A percentile compares a stretch with the other conserved stretches of the same genome.
These are phyloP conservation scores for Opeltia flavorubescens DNA, from an alignment of 495 filamentous ascomycete genomes.

Conservation along the genomic window DNA sequence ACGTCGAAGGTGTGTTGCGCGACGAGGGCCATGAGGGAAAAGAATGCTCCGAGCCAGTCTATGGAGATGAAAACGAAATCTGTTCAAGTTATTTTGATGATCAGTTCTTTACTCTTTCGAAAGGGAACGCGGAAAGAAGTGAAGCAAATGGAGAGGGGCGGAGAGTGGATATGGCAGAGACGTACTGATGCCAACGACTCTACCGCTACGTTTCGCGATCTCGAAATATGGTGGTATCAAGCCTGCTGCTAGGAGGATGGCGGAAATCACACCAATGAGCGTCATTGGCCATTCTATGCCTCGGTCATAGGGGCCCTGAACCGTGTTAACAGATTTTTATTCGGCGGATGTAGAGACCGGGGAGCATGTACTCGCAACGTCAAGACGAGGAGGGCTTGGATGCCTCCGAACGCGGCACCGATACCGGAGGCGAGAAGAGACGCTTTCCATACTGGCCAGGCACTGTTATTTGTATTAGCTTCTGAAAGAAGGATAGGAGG, in stretches of 20 bases:
- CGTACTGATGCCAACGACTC: slow-evolving; percentile 54
- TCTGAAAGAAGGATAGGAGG: slow-evolving; percentile 2
- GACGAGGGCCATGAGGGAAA: slow-evolving; percentile 59
- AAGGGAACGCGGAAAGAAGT: too few species aligned
- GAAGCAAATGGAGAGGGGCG: too few species aligned
- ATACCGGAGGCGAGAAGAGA: slow-evolving; percentile 24
- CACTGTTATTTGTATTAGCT: slow-evolving; percentile 17
- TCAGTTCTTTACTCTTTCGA: too few species aligned
- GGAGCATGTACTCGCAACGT: slow-evolving; percentile 37
- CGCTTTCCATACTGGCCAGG: slow-evolving; percentile 38
- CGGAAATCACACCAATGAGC: slow-evolving; percentile 44
- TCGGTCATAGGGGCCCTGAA: slow-evolving; percentile 38
- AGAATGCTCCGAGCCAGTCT: slow-evolving; percentile 59
- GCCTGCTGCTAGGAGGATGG: slow-evolving; percentile 43
- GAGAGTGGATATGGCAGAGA: too few species aligned
- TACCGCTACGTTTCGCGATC: slow-evolving; percentile 53
- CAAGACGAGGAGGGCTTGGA: slow-evolving; percentile 48
- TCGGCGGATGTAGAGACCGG: background rate
- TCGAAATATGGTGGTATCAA: slow-evolving; percentile 60
- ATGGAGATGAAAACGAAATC: slow-evolving; percentile 52
- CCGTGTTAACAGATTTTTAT: slow-evolving; percentile 1
- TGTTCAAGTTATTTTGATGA: slow-evolving; percentile 14
- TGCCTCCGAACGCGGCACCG: slow-evolving; percentile 36
- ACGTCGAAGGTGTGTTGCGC: slow-evolving; percentile 58
- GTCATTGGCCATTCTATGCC: slow-evolving; percentile 42